Evolutionary conservation across 2,329 filamentous ascomycete genomes (phyloP).

Genomic region (Thielaviopsis musarum): DNA sequence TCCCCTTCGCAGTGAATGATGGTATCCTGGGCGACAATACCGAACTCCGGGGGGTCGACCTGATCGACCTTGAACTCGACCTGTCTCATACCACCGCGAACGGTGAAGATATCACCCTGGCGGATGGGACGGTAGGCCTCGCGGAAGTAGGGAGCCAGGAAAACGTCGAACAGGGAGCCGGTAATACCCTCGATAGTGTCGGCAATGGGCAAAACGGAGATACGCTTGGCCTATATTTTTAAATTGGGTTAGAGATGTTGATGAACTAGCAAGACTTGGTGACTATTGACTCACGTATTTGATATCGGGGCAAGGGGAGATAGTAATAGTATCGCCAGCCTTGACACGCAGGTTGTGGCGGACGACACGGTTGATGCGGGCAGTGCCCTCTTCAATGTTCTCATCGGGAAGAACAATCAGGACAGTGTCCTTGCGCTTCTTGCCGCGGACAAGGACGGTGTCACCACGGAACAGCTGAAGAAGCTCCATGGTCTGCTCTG

Average conservation of each 20-base stretch:
- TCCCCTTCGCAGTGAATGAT: conserved; percentile 98
- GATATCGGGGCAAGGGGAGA: conserved; percentile 96
- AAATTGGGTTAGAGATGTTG: neutral
- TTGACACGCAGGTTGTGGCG: conserved; percentile 97
- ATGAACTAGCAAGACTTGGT: neutral
- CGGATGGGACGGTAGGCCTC: conserved; percentile 95
- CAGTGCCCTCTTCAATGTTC: conserved; percentile 92
- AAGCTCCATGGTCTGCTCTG: conserved; percentile 97
- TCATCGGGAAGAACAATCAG: conserved; percentile 95
- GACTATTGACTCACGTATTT: conserved; percentile 71
- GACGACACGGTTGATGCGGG: conserved; percentile 94
- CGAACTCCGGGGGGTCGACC: conserved; percentile 94
- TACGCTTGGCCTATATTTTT: conserved; percentile 73
- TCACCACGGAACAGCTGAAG: conserved; percentile 97
- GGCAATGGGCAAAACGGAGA: conserved; percentile 93
- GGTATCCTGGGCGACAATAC: conserved; percentile 96
- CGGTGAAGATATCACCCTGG: conserved; percentile 95
- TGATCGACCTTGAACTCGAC: conserved; percentile 99
- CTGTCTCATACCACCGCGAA: conserved; percentile 94
- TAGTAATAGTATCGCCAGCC: conserved; percentile 93
- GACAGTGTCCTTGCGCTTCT: conserved; percentile 99
- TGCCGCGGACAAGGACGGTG: conserved; percentile 94
- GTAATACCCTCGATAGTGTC: conserved; percentile 97
- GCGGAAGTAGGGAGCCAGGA: conserved; percentile 97
- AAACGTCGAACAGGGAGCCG: conserved; percentile 95